Evolutionary conservation across 2,329 filamentous ascomycete species (phyloP), one percentile per base, ranked within the genome.

Genomic region (Diplocarpon mali): DNA sequence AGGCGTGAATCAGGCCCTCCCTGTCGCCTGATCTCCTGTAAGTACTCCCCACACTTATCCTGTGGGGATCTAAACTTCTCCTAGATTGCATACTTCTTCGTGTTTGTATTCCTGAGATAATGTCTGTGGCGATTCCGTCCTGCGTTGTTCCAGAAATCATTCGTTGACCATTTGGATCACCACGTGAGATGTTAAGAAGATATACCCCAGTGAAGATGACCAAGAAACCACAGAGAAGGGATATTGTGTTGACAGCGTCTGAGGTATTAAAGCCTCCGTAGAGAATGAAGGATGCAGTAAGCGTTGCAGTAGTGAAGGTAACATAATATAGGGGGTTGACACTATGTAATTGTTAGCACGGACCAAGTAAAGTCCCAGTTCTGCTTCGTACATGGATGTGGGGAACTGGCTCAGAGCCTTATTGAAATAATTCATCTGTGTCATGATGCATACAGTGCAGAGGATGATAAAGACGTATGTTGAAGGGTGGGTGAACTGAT

Each of bases 371-470:
- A 15, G 16, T 37, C 9, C 15, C 28, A n/a, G 31, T 13, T 40
- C 42, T 38, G 12, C 32, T 24, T 70, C 85, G 64, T 75, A 95
- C 89, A 98, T 94, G 57, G 93, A 95, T 28, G 92, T 95, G 27
- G 86, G 90, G 67, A 96, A 98, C 60, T 93, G 88, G 65, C 87
- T 93, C 48, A 98, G 70, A 7, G 92, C 92, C 67, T 98, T 98
- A 73, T 98, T 98, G 68, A 98, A 95, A 67, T 98, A 98, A 67
- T 98, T 98, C 92, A 98, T 96, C 71, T 98, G 92, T 8, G 89
- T 95, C 55, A 98, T 65, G 61, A 98, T 96, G 70, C 92, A 98
- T 53, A 95, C 86, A 2, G 75, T 73, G 0, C 89, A 92, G 53
- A 96, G 78, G 54, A 98, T 95, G 66, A 90, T 81, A 64, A 98